These are phyloP conservation scores for Ormosia semicastrata DNA, from an alignment of 306 rosid genomes.

Conservation along the genomic window DNA sequence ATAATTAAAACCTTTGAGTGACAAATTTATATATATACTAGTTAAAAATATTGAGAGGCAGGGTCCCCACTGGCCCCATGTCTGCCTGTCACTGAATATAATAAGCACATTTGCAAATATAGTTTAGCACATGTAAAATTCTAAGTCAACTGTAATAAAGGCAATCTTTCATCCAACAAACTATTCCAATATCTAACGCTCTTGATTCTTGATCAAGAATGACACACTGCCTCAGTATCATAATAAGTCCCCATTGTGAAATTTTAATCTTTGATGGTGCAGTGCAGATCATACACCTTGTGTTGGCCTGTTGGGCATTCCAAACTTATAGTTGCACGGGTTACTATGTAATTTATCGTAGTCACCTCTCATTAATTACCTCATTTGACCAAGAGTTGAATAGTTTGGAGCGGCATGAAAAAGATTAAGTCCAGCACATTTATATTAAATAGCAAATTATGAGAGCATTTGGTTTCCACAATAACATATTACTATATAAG, in stretches of 20 bases:
- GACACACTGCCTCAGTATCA: not conserved
- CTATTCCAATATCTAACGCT: not conserved
- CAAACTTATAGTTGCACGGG: not conserved
- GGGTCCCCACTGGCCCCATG: no score
- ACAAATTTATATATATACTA: no score
- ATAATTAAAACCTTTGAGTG: no score
- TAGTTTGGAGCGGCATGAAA: not conserved
- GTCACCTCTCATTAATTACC: not conserved
- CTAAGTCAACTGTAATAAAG: not conserved
- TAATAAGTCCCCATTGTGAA: not conserved
- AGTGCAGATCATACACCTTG: not conserved
- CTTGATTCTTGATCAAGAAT: slow-evolving; percentile 1
- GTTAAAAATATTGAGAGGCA: no score
- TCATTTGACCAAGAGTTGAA: not conserved
- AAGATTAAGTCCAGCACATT: not conserved
- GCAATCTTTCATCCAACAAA: not conserved
- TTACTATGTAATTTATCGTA: not conserved
- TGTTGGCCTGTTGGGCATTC: not conserved
- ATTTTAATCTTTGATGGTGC: slow-evolving; percentile 4
- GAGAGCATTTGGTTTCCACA: slow-evolving; percentile 6
- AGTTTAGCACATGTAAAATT: not conserved
- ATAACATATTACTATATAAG: not conserved
- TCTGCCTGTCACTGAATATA: no score
- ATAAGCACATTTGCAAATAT: not conserved
- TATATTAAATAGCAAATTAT: not conserved